Evolutionary conservation across 2,329 filamentous ascomycete species (phyloP), one percentile per base, ranked within the genome.

Genomic region (Pseudocercospora eumusae): DNA sequence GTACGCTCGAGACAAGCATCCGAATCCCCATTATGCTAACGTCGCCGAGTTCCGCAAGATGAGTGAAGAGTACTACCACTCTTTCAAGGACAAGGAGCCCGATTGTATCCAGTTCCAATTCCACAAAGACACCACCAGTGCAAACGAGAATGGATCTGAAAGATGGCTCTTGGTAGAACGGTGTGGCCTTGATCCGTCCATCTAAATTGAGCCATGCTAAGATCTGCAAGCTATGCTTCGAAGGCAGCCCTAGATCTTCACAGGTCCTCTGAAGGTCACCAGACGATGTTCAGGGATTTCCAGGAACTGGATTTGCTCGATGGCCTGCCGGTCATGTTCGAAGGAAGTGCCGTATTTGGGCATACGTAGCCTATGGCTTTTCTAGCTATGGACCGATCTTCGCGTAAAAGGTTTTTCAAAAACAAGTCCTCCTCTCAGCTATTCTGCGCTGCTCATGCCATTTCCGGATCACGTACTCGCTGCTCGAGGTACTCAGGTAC

Each of bases 81-180:
- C 31, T 11, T 57, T 57, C 20, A 18, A 40, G 9, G 25, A 21
- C 20, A 53, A 58, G n/a, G 59, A 57, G 8, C 45, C 55, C 5
- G 54, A 55, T 11, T 58, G 59, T 25, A n/a, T 57, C 10, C 59
- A 57, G 31, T 53, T 61, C 6, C 45, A 61, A 47, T 53, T 57
- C 44, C 23, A 42, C 4, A 23, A 55, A 10, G 45, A 54, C 23
- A 25, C 20, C 13, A 20, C 9, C 15, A 42, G 10, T 31, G 50
- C 20, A 0, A 28, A 56, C 15, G 53, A 50, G 36, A 54, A 54
- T 13, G 52, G 52, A 7, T 3, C 2, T 11, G 53, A 61, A 27
- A 47, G 33, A 3, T 57, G 45, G 45, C 33, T 55, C 6, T 18
- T 61, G 3, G 44, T 61, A 2, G 59, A 61, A 10, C 50, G 59